A percentile compares a stretch with the other conserved stretches of the same genome.
These are phyloP conservation scores for Cercospora beticola DNA, from an alignment of 2,329 filamentous ascomycete genomes.

Conservation along the genomic window DNA sequence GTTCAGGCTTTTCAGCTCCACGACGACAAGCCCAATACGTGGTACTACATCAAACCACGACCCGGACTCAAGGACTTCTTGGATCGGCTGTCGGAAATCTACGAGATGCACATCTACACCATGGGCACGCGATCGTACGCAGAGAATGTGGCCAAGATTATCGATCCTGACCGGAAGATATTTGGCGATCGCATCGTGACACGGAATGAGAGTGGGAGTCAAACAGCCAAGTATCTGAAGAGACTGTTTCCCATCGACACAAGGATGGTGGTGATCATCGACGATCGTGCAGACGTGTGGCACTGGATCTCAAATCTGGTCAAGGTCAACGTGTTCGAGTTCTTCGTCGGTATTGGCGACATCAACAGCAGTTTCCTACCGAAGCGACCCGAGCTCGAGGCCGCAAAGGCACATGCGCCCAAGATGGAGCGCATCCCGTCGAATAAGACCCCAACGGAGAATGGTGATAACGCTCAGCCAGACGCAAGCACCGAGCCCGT, in stretches of 20 bases:
- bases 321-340: conserved; percentile 93
- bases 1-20: conserved; percentile 84
- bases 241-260: conserved; percentile 94
- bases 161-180: conserved; percentile 83
- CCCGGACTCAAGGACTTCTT: conserved; percentile 83
- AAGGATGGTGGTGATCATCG: conserved; percentile 98
- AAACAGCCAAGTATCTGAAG: conserved; percentile 85
- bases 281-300: conserved; percentile 96
- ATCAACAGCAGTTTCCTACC: conserved; percentile 98
- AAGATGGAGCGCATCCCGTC: conserved; percentile 25
- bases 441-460: conserved; percentile 17
- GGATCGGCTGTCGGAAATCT: conserved; percentile 71
- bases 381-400: conserved; percentile 59
- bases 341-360: conserved; percentile 96
- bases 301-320: conserved; percentile 89
- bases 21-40: conserved; percentile 83
- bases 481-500: conserved; percentile 2
- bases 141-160: conserved; percentile 83
- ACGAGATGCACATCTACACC: conserved; percentile 96
- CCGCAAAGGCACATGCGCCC: conserved; percentile 28
- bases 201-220: conserved; percentile 92
- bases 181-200: conserved; percentile 96
- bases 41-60: conserved; percentile 98
- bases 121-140: conserved; percentile 99
- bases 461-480: conserved; percentile 5